Conservation (phyloP, 192 early-diverging fungal species). For the Cetraspora pellucida region DNA sequence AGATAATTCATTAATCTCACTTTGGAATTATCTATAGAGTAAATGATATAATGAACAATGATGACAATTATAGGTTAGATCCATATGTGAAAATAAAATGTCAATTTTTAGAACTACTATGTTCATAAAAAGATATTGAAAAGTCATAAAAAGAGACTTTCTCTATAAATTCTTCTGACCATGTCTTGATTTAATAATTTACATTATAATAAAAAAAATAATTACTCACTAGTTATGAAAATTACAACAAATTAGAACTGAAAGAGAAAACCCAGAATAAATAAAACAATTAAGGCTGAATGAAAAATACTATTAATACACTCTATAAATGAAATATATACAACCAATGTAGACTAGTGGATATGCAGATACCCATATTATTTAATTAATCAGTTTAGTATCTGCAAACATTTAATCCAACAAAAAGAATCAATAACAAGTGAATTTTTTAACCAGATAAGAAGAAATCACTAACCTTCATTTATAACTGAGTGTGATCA, state of each 20-base stretch:
- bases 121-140: background rate
- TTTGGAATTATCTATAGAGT: constrained; percentile 5
- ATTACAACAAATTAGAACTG: background rate
- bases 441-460: no score
- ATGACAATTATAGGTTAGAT: background rate
- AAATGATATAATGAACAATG: constrained; percentile 1
- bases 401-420: no score
- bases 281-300: constrained; percentile 24
- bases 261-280: constrained; percentile 13
- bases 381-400: no score
- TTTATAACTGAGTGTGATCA: no score
- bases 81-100: no score
- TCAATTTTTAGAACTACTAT: background rate
- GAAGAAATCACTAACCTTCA: no score
- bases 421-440: no score
- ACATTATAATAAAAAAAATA: constrained; percentile 8
- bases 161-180: constrained; percentile 16
- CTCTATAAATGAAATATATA: constrained; percentile 8
- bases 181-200: background rate
- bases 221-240: background rate
- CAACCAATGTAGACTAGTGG: no score
- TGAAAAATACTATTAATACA: constrained; percentile 2
- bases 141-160: constrained; percentile 18
- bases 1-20: constrained; percentile 5
- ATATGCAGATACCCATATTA: background rate